A percentile compares a stretch with the other conserved stretches of the same genome.
phyloP scores from a whole-genome alignment of 345 rosid genomes.

The Brassica cretica region DNA sequence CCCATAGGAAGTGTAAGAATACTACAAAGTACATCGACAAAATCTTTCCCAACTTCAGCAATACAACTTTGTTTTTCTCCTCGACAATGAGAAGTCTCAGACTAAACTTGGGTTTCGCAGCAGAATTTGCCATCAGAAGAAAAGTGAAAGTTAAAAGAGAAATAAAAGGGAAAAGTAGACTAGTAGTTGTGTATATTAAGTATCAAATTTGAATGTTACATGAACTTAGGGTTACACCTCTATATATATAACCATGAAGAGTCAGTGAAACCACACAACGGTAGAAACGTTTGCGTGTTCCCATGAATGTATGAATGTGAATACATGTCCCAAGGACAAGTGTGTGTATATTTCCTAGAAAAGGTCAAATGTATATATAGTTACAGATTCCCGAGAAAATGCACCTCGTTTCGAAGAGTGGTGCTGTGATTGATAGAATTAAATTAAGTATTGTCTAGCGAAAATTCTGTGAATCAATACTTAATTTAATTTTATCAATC shows the following conservation, averaged over 20 bases:
- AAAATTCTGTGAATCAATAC: too few relatives aligned
- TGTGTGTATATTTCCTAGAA: neutral
- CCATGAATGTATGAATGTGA: neutral
- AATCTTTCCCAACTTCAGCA: conserved; percentile 40
- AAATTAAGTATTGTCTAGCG: too few relatives aligned
- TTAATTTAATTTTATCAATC: too few relatives aligned
- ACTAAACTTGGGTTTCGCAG: neutral
- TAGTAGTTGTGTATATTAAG: neutral
- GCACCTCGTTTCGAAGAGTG: too few relatives aligned
- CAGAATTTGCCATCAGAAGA: neutral
- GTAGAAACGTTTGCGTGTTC: conserved; percentile 4
- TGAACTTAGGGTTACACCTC: neutral
- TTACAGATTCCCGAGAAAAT: too few relatives aligned
- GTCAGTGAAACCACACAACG: neutral
- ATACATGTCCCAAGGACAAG: neutral
- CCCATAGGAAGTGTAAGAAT: conserved; percentile 34
- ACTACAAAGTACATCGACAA: conserved; percentile 35
- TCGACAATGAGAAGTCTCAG: conserved; percentile 34
- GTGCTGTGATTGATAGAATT: too few relatives aligned
- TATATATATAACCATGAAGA: neutral
- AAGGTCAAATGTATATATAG: too few relatives aligned
- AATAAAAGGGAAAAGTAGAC: neutral
- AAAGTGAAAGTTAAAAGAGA: neutral
- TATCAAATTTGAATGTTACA: neutral
- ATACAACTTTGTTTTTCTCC: conserved; percentile 30